These are phyloP conservation scores for Pelagomonas calceolata DNA, from an alignment of 108 stramenopile species.

Conservation along the genomic window DNA sequence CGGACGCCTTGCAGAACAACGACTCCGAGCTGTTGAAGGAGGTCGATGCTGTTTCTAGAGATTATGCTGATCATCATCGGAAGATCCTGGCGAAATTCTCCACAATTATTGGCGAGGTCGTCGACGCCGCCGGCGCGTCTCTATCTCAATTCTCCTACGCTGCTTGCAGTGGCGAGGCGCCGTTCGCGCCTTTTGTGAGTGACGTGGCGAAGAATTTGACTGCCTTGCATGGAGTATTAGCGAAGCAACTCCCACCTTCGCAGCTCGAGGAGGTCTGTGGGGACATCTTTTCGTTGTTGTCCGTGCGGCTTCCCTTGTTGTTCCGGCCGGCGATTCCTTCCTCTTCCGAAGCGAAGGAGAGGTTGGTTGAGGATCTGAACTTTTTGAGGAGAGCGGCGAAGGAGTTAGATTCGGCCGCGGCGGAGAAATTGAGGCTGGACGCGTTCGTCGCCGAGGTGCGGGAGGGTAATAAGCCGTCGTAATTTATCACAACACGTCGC, in stretches of 20 bases:
- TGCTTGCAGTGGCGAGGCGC: constrained; percentile 30
- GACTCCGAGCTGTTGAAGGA: constrained; percentile 75
- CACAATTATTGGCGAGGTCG: constrained; percentile 81
- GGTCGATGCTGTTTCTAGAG: constrained; percentile 77
- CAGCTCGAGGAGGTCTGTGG: constrained; percentile 83
- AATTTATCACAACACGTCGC: no score
- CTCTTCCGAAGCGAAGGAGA: no score
- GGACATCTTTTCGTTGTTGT: constrained; percentile 76
- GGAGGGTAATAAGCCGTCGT: constrained; percentile 21
- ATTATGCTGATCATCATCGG: constrained; percentile 74
- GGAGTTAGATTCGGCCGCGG: no score
- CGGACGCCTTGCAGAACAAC: constrained; percentile 76
- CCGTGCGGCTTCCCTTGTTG: constrained; percentile 56
- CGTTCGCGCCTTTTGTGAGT: constrained; percentile 58
- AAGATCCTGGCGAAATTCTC: constrained; percentile 89
- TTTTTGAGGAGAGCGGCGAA: no score
- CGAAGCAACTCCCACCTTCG: constrained; percentile 66
- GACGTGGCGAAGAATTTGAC: constrained; percentile 68
- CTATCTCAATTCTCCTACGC: constrained; percentile 62
- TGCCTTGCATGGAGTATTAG: constrained; percentile 87
- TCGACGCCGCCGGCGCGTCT: constrained; percentile 62
- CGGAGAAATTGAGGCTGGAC: background rate
- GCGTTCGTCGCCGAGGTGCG: constrained; percentile 11
- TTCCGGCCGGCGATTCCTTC: background rate
- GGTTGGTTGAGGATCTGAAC: no score